Evolutionary conservation across 1,284 basidiomycete species (phyloP).

Genomic region (Pseudozyma pruni): DNA sequence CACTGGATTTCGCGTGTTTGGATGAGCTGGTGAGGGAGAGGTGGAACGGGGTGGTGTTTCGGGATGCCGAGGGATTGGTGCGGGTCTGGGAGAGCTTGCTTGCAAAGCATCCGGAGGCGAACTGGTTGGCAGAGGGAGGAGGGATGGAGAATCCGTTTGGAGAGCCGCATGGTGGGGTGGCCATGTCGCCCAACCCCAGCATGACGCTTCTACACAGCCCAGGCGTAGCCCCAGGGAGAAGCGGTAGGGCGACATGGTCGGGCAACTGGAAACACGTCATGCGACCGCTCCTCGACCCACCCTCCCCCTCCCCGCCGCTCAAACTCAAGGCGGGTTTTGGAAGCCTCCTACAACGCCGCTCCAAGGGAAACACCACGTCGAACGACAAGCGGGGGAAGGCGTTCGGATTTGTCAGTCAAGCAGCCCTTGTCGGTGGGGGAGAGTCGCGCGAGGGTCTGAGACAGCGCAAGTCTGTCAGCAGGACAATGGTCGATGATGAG

Average conservation of each 20-base stretch:
- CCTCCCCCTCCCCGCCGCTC: slow-evolving; percentile 17
- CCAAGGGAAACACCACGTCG: background rate
- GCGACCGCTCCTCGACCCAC: slow-evolving; percentile 40
- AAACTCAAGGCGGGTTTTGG: background rate
- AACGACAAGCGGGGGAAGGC: background rate
- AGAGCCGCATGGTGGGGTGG: background rate
- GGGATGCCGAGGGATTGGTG: slow-evolving; percentile 77
- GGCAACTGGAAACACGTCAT: slow-evolving; percentile 58
- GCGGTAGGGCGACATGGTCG: slow-evolving; percentile 40
- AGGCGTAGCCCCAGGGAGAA: slow-evolving; percentile 3
- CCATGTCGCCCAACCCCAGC: slow-evolving; percentile 42
- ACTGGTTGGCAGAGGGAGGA: slow-evolving; percentile 26
- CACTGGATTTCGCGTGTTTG: slow-evolving; percentile 85
- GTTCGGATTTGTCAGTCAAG: slow-evolving; percentile 26
- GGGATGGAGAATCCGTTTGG: slow-evolving; percentile 40
- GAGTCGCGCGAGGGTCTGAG: slow-evolving; percentile 26
- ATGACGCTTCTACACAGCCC: slow-evolving; percentile 52
- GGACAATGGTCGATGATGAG: background rate
- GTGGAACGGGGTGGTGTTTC: slow-evolving; percentile 83
- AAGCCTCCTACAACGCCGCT: slow-evolving; percentile 8
- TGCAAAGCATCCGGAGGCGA: slow-evolving; percentile 20
- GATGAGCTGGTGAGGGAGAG: slow-evolving; percentile 85
- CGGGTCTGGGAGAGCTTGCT: slow-evolving; percentile 73
- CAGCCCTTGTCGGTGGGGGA: slow-evolving; percentile 10
- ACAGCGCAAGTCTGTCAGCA: slow-evolving; percentile 21